These are phyloP conservation scores for Panellus pusillus DNA, from an alignment of 768 basidiomycete species.

Conservation along the genomic window DNA sequence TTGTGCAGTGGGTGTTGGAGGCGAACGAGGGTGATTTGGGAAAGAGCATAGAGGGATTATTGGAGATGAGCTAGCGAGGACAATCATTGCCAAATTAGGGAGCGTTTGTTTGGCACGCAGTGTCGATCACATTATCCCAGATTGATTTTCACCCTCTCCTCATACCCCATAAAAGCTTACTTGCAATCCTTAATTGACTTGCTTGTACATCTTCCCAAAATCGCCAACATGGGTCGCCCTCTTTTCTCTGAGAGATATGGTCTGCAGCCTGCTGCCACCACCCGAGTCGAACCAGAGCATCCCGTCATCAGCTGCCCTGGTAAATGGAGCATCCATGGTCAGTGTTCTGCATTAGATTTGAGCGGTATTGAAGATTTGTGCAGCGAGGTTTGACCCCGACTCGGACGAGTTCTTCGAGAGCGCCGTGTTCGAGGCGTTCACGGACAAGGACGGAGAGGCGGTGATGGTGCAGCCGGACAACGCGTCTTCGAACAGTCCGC, in stretches of 20 bases:
- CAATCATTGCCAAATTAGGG: too few relatives aligned
- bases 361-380: too few relatives aligned
- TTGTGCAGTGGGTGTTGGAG: constrained; percentile 87
- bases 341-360: not conserved
- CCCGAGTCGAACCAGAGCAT: constrained; percentile 42
- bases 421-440: constrained; percentile 68
- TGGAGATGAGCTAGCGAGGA: constrained; percentile 72
- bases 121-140: too few relatives aligned
- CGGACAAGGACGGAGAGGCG: constrained; percentile 42
- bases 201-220: constrained; percentile 10
- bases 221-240: constrained; percentile 54
- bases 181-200: constrained; percentile 19
- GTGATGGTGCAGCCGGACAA: too few relatives aligned
- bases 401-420: constrained; percentile 72
- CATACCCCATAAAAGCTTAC: constrained; percentile 10
- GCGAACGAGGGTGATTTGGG: constrained; percentile 88
- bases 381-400: constrained; percentile 65
- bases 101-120: too few relatives aligned
- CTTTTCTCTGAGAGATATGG: constrained; percentile 52
- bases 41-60: constrained; percentile 80
- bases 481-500: too few relatives aligned
- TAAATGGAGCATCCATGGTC: constrained; percentile 64
- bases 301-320: constrained; percentile 31
- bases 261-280: constrained; percentile 36
- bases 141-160: not conserved